A percentile compares a stretch with the other conserved stretches of the same genome.
phyloP scores from a whole-genome alignment of 2,329 filamentous ascomycete species.

The Lizonia empirigonia region DNA sequence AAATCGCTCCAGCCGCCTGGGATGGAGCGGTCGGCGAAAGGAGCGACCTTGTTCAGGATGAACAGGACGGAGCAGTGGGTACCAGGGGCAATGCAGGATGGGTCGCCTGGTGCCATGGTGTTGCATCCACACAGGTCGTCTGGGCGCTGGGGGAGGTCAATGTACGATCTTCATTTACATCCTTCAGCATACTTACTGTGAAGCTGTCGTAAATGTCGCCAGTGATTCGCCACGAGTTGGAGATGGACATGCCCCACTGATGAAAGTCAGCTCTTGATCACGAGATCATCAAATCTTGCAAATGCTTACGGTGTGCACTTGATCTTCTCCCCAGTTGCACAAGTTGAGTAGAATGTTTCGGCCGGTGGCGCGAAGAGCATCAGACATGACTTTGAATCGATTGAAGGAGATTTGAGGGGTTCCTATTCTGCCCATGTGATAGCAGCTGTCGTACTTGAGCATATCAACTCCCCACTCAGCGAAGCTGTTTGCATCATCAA shows the following conservation, averaged over 20 bases:
- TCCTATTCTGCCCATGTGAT: constrained; percentile 36
- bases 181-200: constrained; percentile 4
- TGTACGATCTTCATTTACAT: background rate
- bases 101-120: constrained; percentile 29
- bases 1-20: constrained; percentile 40
- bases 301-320: constrained; percentile 32
- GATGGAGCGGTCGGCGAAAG: constrained; percentile 35
- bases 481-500: constrained; percentile 34
- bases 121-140: constrained; percentile 37
- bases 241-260: constrained; percentile 43
- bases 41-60: constrained; percentile 38
- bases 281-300: background rate
- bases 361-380: constrained; percentile 31
- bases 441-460: constrained; percentile 48
- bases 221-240: constrained; percentile 44
- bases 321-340: constrained; percentile 46
- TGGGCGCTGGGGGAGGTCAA: constrained; percentile 21
- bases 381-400: constrained; percentile 36
- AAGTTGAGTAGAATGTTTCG: constrained; percentile 36
- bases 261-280: constrained; percentile 2
- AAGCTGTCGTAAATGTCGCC: constrained; percentile 42
- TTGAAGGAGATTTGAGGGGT: constrained; percentile 35
- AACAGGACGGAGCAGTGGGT: constrained; percentile 38
- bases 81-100: constrained; percentile 34
- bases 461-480: constrained; percentile 45